Conservation (phyloP, 1,139 yeast genomes). For the Lodderomyces parapsilosis region DNA sequence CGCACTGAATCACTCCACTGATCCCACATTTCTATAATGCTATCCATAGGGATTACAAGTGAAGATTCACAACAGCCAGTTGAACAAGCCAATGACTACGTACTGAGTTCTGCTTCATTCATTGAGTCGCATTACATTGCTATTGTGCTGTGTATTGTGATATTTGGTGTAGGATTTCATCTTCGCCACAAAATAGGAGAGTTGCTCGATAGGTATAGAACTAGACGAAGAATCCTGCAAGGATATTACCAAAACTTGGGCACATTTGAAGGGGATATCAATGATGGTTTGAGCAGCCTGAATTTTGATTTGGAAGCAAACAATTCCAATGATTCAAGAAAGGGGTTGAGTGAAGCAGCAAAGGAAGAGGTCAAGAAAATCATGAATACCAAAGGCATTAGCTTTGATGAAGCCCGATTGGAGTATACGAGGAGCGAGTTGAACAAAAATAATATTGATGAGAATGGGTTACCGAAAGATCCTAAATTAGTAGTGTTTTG, state of each 20-base stretch:
- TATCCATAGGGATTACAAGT: background rate
- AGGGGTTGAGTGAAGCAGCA: constrained; percentile 59
- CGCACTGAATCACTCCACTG: background rate
- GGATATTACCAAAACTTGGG: constrained; percentile 17
- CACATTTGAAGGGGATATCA: constrained; percentile 59
- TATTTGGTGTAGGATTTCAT: constrained; percentile 17
- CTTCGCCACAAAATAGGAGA: constrained; percentile 25
- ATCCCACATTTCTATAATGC: background rate
- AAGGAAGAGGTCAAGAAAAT: constrained; percentile 50
- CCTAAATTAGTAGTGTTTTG: constrained; percentile 30
- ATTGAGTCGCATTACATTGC: constrained; percentile 8
- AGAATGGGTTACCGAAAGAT: constrained; percentile 39
- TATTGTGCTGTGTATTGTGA: constrained; percentile 1
- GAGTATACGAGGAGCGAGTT: constrained; percentile 48
- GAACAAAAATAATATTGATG: constrained; percentile 52
- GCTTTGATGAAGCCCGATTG: constrained; percentile 73
- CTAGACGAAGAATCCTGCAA: constrained; percentile 20
- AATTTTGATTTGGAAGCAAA: constrained; percentile 53
- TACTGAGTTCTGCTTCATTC: background rate
- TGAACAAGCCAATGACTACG: background rate
- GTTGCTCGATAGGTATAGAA: constrained; percentile 25
- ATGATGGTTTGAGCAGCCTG: constrained; percentile 62
- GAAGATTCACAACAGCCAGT: background rate
- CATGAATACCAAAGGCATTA: constrained; percentile 49
- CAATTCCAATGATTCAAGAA: constrained; percentile 54